Evolutionary conservation across 164 flowering plant species (phyloP), one percentile per base, ranked within the genome.

Genomic region (Malania oleifera): DNA sequence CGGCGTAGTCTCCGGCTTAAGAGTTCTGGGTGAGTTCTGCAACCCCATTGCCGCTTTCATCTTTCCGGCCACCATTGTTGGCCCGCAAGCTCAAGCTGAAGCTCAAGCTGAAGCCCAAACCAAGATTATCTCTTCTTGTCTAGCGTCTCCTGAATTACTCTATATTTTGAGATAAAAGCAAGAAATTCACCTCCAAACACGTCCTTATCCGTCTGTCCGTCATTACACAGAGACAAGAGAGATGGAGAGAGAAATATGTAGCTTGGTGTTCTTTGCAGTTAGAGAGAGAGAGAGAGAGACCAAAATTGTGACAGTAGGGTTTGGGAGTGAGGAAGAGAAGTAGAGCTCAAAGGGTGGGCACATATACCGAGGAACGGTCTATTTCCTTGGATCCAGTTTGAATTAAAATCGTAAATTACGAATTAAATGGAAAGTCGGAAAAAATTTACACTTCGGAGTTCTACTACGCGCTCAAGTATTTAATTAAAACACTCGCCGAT

Each of bases 31-130:
- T 3, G 89, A 72, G 51, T 78, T 85, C 26, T 80, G 88, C 10
- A 86, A 56, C 3, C 95, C 91, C 86, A 81, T 80, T 25, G 84
- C 81, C 38, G 61, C 54, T 57, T 80, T 86, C 3, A 89, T 86
- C 72, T 91, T 89, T 1, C 95, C 91, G 2, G 82, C 87, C 23
- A 87, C 98, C 96, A 91, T 91, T 23, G 65, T 48, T 48, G 57
- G 26, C 6, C 28, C 28, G 27, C 38, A n/a, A 24, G n/a, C n/a
- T n/a, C n/a, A n/a, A 17, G n/a, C 28, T 22, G 39, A 34, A 45
- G 24, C 35, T 9, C 35, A 4, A 17, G n/a, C 28, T 22, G 39
- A 34, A 45, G 24, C 35, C 35, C 35, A 4, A 4, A 31, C 9
- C 9, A 4, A 31, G 35, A 4, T 9, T 4, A 31, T 31, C 35